Evolutionary conservation across 768 basidiomycete genomes (phyloP), one percentile per base, ranked within the genome.

Genomic region (Mycena haematopus): DNA sequence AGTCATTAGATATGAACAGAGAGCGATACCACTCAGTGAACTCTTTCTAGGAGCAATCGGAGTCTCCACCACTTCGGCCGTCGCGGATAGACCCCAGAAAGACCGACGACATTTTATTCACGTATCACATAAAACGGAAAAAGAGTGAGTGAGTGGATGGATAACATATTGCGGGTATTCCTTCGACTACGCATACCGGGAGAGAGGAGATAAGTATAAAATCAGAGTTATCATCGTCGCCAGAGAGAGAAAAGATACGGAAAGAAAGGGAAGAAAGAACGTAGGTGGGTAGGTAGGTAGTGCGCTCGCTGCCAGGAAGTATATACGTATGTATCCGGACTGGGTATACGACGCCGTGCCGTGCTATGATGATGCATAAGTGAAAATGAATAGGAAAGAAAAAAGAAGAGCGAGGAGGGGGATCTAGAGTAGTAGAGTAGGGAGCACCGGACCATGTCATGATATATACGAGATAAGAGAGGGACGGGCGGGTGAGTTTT

Each of bases 311-410:
- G 29, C 6, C 9, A 31, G 29, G 9, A 31, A 31, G 4, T 5
- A 31, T n/a, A n/a, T n/a, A n/a, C n/a, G 42, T 9, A 56, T 33
- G 50, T 52, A 36, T 58, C 46, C 52, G 55, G 59, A 60, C 21
- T 38, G 64, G 64, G 64, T 65, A 65, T 65, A 61, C 55, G 64
- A 49, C 24, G 51, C 25, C 19, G 44, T 47, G 51, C 25, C 19
- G 44, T 47, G 62, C 52, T 45, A 38, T 14, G 36, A 38, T n/a
- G n/a, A 17, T 24, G 33, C 22, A 36, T 15, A 25, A 42, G 24
- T 36, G 38, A 42, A 27, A 11, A 21, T 35, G 21, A 36, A 46
- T 25, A 21, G 31, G 2, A 21, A 53, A 33, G 29, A 19, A 51
- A 36, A 19, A 38, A 50, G n/a, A n/a, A n/a, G n/a, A n/a, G n/a